Base-by-base conservation (phyloP, 2,329 filamentous ascomycete species). In the Fusarium anthophilum region DNA sequence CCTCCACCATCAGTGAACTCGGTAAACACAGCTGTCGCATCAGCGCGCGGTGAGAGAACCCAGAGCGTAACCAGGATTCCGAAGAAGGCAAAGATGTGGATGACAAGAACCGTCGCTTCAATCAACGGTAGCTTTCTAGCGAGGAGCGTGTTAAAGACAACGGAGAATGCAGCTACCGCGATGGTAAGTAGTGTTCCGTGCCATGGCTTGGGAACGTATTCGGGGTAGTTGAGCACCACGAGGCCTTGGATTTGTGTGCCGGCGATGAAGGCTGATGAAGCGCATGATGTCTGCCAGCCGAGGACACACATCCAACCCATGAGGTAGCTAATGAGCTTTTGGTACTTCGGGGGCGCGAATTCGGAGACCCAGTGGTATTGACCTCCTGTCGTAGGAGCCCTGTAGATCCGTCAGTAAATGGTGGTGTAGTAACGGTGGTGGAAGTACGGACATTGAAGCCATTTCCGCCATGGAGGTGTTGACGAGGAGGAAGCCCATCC, bases 311-410 rank as follows among this genome's bases (percentile, higher is more conserved):
- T 81, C 86, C 85, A 87, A 5, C 84, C 85, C 79, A 77, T 79
- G 22, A 87, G 77, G 74, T 90, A 91, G 68, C 86, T 89, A 4
- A 90, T 80, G 41, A 87, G 84, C 63, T 86, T 88, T 72, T 90
- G 87, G 58, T 84, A 82, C 48, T 80, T 79, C 1, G 78, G 80
- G 0, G 87, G 85, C 2, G 87, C 84, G 67, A 89, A 88, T 57
- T 88, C 87, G 3, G 84, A 88, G 3, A 89, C 87, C 87, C 87
- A 90, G 72, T 89, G 87, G 69, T 90, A 90, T 73, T 90, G 88
- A 4, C 89, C 89, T 28, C 88, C 88, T 12, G 85, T 84, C 0
- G 87, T 90, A 1, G 88, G 88, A 6, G 87, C 87, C 75, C 75
- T 77, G 22, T 1, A 39, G 17, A 28, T 53, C 5, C 2, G 59